Conservation (phyloP, 345 rosid genomes). For the Eucalyptus erythrocorys region DNA sequence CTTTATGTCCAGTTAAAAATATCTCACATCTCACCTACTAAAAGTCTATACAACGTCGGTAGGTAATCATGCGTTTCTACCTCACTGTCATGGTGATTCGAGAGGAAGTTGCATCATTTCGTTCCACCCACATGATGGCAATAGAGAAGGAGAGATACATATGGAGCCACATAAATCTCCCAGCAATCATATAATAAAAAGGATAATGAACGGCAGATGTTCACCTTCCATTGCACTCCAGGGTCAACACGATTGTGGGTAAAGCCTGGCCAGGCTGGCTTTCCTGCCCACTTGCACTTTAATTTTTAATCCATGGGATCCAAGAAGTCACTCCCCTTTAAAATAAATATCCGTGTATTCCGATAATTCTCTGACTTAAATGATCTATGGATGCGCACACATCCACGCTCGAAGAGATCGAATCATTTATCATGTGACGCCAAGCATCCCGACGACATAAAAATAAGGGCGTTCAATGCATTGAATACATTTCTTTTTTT, state of each 20-base stretch:
- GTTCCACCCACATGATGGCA: background rate
- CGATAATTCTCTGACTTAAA: background rate
- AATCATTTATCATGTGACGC: fast-evolving
- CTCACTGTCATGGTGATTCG: background rate
- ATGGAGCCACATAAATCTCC: background rate
- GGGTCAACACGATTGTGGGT: background rate
- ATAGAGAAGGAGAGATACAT: background rate
- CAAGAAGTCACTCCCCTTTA: background rate
- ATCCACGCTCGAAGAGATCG: background rate
- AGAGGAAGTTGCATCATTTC: background rate
- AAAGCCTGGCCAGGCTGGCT: background rate
- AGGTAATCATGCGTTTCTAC: background rate
- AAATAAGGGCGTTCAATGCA: background rate
- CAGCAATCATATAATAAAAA: background rate
- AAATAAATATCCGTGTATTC: background rate
- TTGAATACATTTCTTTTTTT: too few species aligned
- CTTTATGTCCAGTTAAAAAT: too few species aligned
- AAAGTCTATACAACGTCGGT: background rate
- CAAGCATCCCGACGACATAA: background rate
- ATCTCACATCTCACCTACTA: too few species aligned
- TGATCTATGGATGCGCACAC: background rate
- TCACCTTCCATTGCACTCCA: background rate
- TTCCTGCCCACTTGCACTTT: background rate
- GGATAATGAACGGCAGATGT: background rate
- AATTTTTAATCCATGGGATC: background rate